Evolutionary conservation across 306 rosid species (phyloP), one percentile per base, ranked within the genome.

Genomic region (Boehmeria nivea): DNA sequence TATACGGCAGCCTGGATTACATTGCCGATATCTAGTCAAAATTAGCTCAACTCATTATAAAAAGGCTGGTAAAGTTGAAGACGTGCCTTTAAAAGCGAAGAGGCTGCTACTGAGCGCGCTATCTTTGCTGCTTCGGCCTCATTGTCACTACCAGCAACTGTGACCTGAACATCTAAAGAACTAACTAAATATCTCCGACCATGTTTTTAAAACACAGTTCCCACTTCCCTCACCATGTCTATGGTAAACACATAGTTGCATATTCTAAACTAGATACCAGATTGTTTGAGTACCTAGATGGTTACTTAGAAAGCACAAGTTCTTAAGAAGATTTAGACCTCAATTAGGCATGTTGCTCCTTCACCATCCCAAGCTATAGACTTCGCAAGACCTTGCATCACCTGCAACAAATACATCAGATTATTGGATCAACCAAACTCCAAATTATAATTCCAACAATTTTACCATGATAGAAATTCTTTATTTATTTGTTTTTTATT

Each of bases 321-420:
- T 54, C 57, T 63, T 51, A 48, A 68, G 38, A 26, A 54, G 50
- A 59, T 57, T 77, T 79, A 40, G 19, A 91, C 99, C 95, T 91
- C 99, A 72, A 87, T 75, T 15, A 91, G 85, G 80, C 96, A 91
- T 13, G 99, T 91, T 59, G 99, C 99, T 59, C 99, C 96, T 76
- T 91, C 96, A 63, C 99, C 99, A 66, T 87, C 99, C 95, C 95
- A 91, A 57, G 96, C 95, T 70, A 91, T 73, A 40, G 96, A 91
- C 77, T 87, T 91, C 50, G 95, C 99, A 60, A 91, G 99, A 73
- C 99, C 95, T 84, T 91, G 95, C 99, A 87, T 91, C 57, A 87
- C 87, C 99, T 87, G 70, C 28, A 64, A 76, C 45, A 55, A 36
- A 45, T 31, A 57, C 12, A 23, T 38, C 3, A 24, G 48, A 62